Evolutionary conservation across 140 eudicot genomes (phyloP), one percentile per base, ranked within the genome.

Genomic region (Senecio squalidus): DNA sequence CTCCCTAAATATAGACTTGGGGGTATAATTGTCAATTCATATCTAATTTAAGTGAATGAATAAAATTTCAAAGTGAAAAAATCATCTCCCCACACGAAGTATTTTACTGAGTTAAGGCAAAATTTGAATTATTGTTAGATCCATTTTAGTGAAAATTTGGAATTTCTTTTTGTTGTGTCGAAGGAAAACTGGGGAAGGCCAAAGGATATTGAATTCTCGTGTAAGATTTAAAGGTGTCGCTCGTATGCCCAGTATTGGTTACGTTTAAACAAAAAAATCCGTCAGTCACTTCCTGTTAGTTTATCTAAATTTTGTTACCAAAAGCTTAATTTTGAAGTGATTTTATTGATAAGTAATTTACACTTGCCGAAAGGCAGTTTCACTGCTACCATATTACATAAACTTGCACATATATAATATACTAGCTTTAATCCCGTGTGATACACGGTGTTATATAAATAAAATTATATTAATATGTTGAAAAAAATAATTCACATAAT

Each of bases 161-260:
- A n/a, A n/a, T n/a, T n/a, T n/a, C n/a, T n/a, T n/a, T n/a, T 45
- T 39, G 48, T 40, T 56, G 29, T n/a, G 27, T 56, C 11, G 33
- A 73, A 85, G 95, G 46, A 66, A 67, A 85, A 66, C 80, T 82
- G 95, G 95, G 84, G 95, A 27, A 66, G 94, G 69, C 94, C 94
- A 26, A 85, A 85, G 80, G 89, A 89, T 78, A 85, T 85, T 58
- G 94, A 81, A n/a, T 60, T 85, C 94, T 15, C 78, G 86, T 26
- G 86, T 85, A 4, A 78, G 94, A 78, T 85, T 85, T 69, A 85
- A 85, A 64, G 95, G 95, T 73, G 73, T 72, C 55, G 57, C 77
- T 28, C 70, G 78, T 62, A 85, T 85, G 95, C 95, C 95, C 55
- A 85, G 81, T 62, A 82, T 85, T 15, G 95, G 95, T 33, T 85